These are phyloP conservation scores for Wallemia hederae DNA, from an alignment of 1,284 basidiomycete species.

Conservation along the genomic window DNA sequence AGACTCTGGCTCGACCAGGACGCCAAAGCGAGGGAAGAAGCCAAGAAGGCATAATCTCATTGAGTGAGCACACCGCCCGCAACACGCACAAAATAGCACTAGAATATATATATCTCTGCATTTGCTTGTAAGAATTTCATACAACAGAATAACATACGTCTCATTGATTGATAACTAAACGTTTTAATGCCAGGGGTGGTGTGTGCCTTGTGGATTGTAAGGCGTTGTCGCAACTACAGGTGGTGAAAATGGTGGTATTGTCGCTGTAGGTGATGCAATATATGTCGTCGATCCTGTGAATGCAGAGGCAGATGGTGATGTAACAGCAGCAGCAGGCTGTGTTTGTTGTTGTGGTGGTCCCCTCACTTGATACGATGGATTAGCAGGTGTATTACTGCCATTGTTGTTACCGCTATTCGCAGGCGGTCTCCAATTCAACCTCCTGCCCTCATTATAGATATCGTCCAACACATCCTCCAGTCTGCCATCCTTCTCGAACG, in stretches of 20 bases:
- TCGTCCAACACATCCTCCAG: constrained; percentile 71
- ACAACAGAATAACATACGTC: background rate
- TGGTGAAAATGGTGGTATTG: too few species aligned
- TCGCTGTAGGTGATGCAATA: too few species aligned
- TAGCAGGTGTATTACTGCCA: background rate
- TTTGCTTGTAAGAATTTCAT: background rate
- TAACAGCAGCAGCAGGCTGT: background rate
- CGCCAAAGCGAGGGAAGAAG: background rate
- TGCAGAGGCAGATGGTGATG: background rate
- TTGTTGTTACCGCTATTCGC: background rate
- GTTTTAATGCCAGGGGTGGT: too few species aligned
- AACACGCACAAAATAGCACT: too few species aligned
- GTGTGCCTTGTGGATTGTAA: too few species aligned
- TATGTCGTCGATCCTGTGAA: background rate
- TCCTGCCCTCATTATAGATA: constrained; percentile 24
- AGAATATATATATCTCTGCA: too few species aligned
- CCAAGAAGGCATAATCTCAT: background rate
- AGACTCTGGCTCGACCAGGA: constrained; percentile 21
- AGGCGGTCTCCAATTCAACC: constrained; percentile 5
- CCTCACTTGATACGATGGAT: background rate
- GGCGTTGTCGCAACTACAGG: too few species aligned
- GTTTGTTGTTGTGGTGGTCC: background rate
- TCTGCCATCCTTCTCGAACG: constrained; percentile 40
- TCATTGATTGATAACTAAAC: too few species aligned
- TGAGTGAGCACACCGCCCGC: too few species aligned